Base-by-base conservation (phyloP, 306 rosid genomes). In the Glycine tomentella region DNA sequence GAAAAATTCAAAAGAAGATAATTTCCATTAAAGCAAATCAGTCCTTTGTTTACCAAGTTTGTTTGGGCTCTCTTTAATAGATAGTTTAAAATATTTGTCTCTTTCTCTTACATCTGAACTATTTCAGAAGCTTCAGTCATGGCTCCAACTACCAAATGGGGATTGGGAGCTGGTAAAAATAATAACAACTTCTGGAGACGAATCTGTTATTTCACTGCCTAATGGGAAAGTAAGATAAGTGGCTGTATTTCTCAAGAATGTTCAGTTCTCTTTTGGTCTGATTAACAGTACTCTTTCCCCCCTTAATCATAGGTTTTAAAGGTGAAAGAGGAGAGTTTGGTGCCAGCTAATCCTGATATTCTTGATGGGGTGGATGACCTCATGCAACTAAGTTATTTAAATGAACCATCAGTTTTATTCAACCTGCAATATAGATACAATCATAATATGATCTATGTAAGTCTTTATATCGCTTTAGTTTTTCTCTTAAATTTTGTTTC, bases 281-380 rank as follows among this genome's bases (percentile, higher is more conserved):
- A 62, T 82, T 68, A 70, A 44, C 76, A 59, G 70, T 51, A 71
- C 57, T 52, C 44, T 15, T 31, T 8, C 34, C 79, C 75, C 44
- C 50, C 31, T 16, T 49, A 80, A 57, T 79, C 64, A 70, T 81
- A 95, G 99, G 94, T 92, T 86, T 88, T 87, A 56, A 93, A 87
- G 81, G 93, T 90, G 57, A 88, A 89, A 84, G 76, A 90, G 78
- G 99, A 95, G 70, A 85, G 49, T 75, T 88, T 95, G 91, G 86
- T 93, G 58, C 78, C 94, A 10, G 99, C 99, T 81, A 95, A 95
- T 89, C 99, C 99, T 52, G 97, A 93, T 80, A 95, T 95, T 85
- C 99, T 95, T 61, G 97, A 93, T 81, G 99, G 99, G 10, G 98
- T 93, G 80, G 98, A 93, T 84, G 99, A 95, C 87, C 98, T 95